phyloP scores from a whole-genome alignment of 805 yeast species.

The Nakazawaea wickerhamii region DNA sequence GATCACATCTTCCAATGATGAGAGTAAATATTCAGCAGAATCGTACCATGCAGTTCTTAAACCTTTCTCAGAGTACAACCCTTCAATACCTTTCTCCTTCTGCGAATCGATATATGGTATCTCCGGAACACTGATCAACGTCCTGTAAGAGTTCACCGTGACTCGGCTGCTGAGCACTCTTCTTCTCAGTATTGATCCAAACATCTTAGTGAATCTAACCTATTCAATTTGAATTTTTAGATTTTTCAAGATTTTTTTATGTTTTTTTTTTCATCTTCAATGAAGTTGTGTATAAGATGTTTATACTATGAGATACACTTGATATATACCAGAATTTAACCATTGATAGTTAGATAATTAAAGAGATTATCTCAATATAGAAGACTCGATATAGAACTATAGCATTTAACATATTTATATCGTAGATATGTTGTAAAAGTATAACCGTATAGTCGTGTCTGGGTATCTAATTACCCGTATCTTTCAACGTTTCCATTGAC shows the following conservation, averaged over 20 bases:
- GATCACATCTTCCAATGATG: slow-evolving; percentile 34
- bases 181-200: neutral
- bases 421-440: too few species aligned
- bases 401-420: too few species aligned
- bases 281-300: too few species aligned
- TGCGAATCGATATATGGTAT: slow-evolving; percentile 20
- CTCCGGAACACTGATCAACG: slow-evolving; percentile 16
- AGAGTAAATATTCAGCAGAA: slow-evolving; percentile 34
- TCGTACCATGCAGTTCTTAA: slow-evolving; percentile 47
- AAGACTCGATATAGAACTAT: too few species aligned
- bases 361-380: too few species aligned
- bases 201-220: neutral
- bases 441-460: too few species aligned
- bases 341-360: too few species aligned
- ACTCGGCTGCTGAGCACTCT: neutral
- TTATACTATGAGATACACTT: too few species aligned
- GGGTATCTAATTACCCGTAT: too few species aligned
- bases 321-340: too few species aligned
- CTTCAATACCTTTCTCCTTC: slow-evolving; percentile 36
- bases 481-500: too few species aligned
- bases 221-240: too few species aligned
- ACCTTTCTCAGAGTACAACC: slow-evolving; percentile 42
- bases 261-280: neutral
- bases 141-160: neutral
- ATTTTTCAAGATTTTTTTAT: neutral